These are phyloP conservation scores for Rubia balearica DNA, from an alignment of 305 asterid genomes.

Conservation along the genomic window DNA sequence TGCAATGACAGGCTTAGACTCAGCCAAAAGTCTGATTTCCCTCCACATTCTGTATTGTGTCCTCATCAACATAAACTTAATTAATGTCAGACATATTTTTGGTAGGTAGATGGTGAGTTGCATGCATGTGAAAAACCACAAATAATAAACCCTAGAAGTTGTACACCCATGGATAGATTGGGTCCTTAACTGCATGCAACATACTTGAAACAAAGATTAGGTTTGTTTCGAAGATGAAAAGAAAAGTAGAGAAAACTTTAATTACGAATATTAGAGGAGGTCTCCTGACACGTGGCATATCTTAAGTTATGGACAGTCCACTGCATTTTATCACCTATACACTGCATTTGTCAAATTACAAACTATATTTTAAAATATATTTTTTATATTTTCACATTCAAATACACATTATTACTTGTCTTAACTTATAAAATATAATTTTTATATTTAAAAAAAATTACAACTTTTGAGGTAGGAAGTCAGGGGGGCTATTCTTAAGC, in stretches of 20 bases:
- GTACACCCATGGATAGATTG: not conserved
- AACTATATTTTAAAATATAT: too few species aligned
- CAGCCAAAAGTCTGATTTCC: conserved; percentile 83
- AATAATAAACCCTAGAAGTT: not conserved
- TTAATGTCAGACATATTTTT: not conserved
- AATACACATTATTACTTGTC: too few species aligned
- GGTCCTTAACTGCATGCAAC: not conserved
- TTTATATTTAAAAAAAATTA: too few species aligned
- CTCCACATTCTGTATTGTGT: conserved; percentile 80
- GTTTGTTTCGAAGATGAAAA: not conserved
- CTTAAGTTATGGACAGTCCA: too few species aligned
- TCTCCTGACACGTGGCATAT: not conserved
- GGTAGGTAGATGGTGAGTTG: not conserved
- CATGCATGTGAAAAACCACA: not conserved
- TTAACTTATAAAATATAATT: too few species aligned
- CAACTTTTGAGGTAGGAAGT: too few species aligned
- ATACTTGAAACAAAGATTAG: not conserved
- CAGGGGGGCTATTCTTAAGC: too few species aligned
- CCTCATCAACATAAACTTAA: conserved; percentile 15
- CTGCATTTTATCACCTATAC: too few species aligned
- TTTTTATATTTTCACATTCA: too few species aligned
- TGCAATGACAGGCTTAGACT: conserved; percentile 75
- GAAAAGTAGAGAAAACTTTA: not conserved
- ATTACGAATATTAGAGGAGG: not conserved
- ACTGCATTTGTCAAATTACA: too few species aligned